Base-by-base conservation (phyloP, 257 asterid genomes). In the Solanum ossicruentum region DNA sequence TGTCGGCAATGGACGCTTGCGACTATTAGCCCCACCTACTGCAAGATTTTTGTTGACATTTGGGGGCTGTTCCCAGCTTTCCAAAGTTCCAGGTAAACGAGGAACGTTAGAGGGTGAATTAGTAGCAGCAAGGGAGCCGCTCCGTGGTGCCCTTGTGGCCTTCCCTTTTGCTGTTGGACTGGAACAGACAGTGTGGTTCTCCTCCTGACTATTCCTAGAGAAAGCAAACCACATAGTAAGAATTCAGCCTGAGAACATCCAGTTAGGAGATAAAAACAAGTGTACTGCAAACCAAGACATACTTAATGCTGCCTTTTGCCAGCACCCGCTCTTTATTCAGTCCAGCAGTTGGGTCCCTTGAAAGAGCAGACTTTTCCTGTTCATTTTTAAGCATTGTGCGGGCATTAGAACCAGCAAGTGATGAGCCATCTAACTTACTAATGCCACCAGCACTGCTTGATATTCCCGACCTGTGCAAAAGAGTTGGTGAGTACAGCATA, bases 71-170 rank as follows among this genome's bases (percentile, higher is more conserved):
- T 97, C 98, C 96, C 99, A 97, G 91, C 95, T 94, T 87, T 95
- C 99, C 85, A 92, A 80, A 21, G 98, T 91, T 85, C 92, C 94
- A 86, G 93, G 84, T 70, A 85, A 85, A 83, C 95, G 96, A 85
- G 93, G 86, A 87, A 67, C 85, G 88, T 85, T 92, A 61, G 92
- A 84, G 85, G 91, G 90, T 65, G 93, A 86, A 88, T 87, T 93
- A 60, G 89, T 84, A 82, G 93, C 81, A 86, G 87, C 84, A 55
- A 86, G 71, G 47, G 95, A 88, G 85, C 94, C 93, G 86, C 93
- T 92, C 58, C 98, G 92, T 15, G 98, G 96, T 56, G 95, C 93
- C 93, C 99, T 93, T 83, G 99, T 90, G 78, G 97, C 95, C 93
- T 94, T 97, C 88, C 97, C 98, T 89, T 94, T 97, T 45, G 93